These are phyloP conservation scores for Fusarium veterinarium DNA, from an alignment of 2,329 filamentous ascomycete species.

Conservation along the genomic window DNA sequence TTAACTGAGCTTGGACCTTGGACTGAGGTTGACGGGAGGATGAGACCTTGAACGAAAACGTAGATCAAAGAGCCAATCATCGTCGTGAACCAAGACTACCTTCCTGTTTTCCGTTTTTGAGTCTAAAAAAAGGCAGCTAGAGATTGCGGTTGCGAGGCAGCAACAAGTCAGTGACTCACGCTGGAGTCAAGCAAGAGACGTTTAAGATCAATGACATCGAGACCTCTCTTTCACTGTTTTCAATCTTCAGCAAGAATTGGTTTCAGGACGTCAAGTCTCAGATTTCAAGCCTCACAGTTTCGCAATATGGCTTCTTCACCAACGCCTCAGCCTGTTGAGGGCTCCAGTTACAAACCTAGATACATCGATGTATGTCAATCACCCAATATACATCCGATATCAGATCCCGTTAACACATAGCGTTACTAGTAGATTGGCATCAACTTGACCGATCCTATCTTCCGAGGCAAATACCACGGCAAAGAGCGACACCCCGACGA, in stretches of 20 bases:
- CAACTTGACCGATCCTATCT: conserved; percentile 94
- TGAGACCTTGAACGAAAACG: conserved; percentile 25
- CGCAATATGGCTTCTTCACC: conserved; percentile 46
- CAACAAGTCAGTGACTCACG: conserved; percentile 31
- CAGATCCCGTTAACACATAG: conserved; percentile 33
- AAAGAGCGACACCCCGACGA: conserved; percentile 80
- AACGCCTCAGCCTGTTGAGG: conserved; percentile 25
- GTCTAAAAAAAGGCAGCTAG: conserved; percentile 11
- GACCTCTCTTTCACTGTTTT: conserved; percentile 30
- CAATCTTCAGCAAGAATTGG: conserved; percentile 5
- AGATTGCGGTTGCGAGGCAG: conserved; percentile 26
- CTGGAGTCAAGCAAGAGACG: background rate
- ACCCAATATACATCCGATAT: conserved; percentile 1
- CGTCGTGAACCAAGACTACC: background rate
- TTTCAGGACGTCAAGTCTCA: conserved; percentile 8
- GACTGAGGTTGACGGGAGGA: conserved; percentile 37
- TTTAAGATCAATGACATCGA: conserved; percentile 38
- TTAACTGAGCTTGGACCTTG: conserved; percentile 19
- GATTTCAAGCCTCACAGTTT: conserved; percentile 16
- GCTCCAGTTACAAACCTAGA: conserved; percentile 55
- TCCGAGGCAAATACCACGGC: conserved; percentile 84
- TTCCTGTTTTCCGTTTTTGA: background rate
- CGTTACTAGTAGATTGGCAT: conserved; percentile 77
- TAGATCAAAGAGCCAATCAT: conserved; percentile 37
- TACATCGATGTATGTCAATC: conserved; percentile 69